Evolutionary conservation across 2,329 filamentous ascomycete genomes (phyloP), one percentile per base, ranked within the genome.

Genomic region (Penicillium olsonii): DNA sequence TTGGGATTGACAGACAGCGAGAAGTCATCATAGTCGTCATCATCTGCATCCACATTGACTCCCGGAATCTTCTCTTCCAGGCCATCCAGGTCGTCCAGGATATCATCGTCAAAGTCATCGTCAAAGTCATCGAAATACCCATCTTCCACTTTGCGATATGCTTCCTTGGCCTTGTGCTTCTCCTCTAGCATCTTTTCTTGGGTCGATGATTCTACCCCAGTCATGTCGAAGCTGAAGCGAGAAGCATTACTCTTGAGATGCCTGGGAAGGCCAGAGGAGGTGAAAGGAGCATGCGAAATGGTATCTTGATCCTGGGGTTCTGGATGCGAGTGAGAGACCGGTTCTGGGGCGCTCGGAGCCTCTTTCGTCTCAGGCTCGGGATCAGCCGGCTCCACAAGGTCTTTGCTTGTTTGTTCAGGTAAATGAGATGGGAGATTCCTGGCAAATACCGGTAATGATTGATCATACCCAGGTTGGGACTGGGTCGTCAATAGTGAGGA

Each of bases 191-290:
- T 68, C 54, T 79, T 79, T 60, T 87, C 84, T 61, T 87, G 82
- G 0, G 76, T 74, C 4, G 78, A 75, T 5, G 82, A 84, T 45
- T 81, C 83, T 9, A 76, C 74, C 14, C 78, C 78, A 5, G 75
- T 78, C 59, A 85, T 79, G 54, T 87, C 83, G 56, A 87, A 87
- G 57, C 83, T 86, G 61, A 87, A 87, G 9, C 83, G 73, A 2
- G 82, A 85, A 1, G 83, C 80, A 63, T 79, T 82, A 59, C 82
- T 85, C 48, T 71, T 76, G 46, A 78, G 65, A 56, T 77, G 76
- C 50, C 69, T 75, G 2, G 76, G 76, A 29, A 77, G 52, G 5
- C 69, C 69, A 4, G 68, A 56, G 24, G 63, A 57, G 35, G 61
- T 59, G 34, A 62, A 62, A 11, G 62, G 55, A 31, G 65, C 57